phyloP scores from a whole-genome alignment of 352 stramenopile genomes.

The Aphanomyces cochlioides region DNA sequence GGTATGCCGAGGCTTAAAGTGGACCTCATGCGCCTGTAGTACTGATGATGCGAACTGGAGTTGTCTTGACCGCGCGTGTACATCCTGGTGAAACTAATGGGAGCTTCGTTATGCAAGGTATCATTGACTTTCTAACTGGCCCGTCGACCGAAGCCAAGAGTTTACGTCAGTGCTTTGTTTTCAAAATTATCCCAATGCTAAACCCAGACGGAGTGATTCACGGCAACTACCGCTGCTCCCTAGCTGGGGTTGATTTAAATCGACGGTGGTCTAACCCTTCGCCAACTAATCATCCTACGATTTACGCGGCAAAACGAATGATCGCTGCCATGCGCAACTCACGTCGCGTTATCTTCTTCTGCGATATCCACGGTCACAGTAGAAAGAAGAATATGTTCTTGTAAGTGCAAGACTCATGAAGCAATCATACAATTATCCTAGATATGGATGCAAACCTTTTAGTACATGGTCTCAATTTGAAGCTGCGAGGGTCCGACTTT shows the following conservation, averaged over 20 bases:
- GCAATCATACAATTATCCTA: conserved; percentile 28
- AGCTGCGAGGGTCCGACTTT: conserved; percentile 54
- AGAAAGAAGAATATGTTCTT: conserved; percentile 88
- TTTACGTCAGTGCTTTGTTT: conserved; percentile 81
- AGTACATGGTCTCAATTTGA: conserved; percentile 40
- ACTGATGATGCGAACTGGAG: conserved; percentile 41
- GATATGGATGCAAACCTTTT: conserved; percentile 50
- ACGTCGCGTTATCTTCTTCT: conserved; percentile 65
- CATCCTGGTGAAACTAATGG: conserved; percentile 88
- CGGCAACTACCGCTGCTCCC: conserved; percentile 86
- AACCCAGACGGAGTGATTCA: conserved; percentile 91
- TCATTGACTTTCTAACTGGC: conserved; percentile 82
- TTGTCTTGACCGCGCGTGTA: conserved; percentile 81
- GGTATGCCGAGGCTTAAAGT: neutral
- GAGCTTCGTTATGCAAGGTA: conserved; percentile 87
- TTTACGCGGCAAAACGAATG: conserved; percentile 71
- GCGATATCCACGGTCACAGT: conserved; percentile 87
- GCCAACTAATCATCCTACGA: conserved; percentile 62
- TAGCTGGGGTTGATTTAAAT: conserved; percentile 87
- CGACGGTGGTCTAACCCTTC: conserved; percentile 61
- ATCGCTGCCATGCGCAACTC: conserved; percentile 48
- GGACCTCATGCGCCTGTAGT: neutral
- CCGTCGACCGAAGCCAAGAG: conserved; percentile 56
- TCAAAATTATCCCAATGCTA: conserved; percentile 92
- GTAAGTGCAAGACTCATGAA: conserved; percentile 39